Percentiles rank a stretch among this genome's conserved stretches.
phyloP scores from a whole-genome alignment of 306 rosid genomes.

The Glycyrrhiza uralensis region DNA sequence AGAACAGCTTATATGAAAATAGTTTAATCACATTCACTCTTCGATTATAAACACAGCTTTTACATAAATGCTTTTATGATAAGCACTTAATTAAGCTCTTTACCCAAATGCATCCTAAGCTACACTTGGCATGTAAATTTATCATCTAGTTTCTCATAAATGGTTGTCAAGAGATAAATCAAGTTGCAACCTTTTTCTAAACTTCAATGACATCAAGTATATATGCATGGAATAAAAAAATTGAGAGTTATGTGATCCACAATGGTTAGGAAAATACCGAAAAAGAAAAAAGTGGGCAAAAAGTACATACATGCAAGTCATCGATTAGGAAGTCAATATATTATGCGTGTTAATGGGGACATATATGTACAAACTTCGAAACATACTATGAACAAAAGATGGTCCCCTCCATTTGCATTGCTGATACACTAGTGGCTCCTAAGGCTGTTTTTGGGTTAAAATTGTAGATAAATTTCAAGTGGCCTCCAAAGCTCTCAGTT shows the following conservation, averaged over 20 bases:
- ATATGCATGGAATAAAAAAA: neutral
- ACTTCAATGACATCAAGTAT: neutral
- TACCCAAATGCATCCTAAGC: no score
- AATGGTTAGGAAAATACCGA: neutral
- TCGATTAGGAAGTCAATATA: neutral
- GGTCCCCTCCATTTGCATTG: constrained; percentile 20
- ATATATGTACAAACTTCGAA: neutral
- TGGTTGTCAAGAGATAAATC: neutral
- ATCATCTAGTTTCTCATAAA: neutral
- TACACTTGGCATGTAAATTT: neutral
- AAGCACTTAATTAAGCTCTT: no score
- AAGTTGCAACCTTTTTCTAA: neutral
- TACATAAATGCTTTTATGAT: no score
- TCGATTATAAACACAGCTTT: no score
- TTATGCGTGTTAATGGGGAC: neutral
- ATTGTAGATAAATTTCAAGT: neutral
- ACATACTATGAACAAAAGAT: neutral
- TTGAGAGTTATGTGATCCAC: neutral
- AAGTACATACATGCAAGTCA: neutral
- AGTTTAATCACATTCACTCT: no score
- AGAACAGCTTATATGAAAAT: no score
- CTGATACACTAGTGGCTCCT: neutral
- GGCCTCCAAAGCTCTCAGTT: neutral
- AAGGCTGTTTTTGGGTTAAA: neutral
- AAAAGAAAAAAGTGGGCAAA: neutral